Evolutionary conservation across 495 filamentous ascomycete species (phyloP).

Genomic region (Pyronema omphalodes): DNA sequence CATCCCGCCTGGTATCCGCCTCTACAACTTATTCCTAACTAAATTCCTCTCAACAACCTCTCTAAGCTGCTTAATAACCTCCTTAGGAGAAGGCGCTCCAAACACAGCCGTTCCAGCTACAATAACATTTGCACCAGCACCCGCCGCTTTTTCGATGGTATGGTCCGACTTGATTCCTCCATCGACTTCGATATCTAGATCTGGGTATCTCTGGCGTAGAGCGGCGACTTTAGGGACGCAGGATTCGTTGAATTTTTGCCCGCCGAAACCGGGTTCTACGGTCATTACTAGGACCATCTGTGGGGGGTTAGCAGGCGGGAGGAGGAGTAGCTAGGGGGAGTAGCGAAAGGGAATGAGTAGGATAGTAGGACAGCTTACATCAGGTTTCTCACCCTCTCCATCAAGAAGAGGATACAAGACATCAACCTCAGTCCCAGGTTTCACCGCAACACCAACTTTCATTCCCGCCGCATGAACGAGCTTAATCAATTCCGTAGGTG

Average conservation of each 20-base stretch:
- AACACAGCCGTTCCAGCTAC: conserved; percentile 96
- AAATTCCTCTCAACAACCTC: conserved; percentile 46
- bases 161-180: conserved; percentile 60
- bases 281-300: conserved; percentile 99
- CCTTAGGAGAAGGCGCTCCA: conserved; percentile 68
- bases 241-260: conserved; percentile 93
- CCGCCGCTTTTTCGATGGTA: conserved; percentile 85
- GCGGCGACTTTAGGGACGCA: conserved; percentile 84
- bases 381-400: conserved; percentile 60
- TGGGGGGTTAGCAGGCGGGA: background rate
- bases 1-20: no score
- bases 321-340: background rate
- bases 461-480: conserved; percentile 80
- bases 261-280: conserved; percentile 91
- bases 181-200: conserved; percentile 93
- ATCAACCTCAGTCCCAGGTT: conserved; percentile 75
- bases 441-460: conserved; percentile 87
- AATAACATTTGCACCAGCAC: conserved; percentile 94
- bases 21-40: background rate
- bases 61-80: conserved; percentile 64
- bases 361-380: conserved; percentile 48
- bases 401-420: conserved; percentile 84
- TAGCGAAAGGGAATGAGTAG: no score
- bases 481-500: conserved; percentile 63
- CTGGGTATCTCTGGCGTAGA: conserved; percentile 65